Evolutionary conservation across 164 flowering plant species (phyloP).

Genomic region (Magnolia sinica): DNA sequence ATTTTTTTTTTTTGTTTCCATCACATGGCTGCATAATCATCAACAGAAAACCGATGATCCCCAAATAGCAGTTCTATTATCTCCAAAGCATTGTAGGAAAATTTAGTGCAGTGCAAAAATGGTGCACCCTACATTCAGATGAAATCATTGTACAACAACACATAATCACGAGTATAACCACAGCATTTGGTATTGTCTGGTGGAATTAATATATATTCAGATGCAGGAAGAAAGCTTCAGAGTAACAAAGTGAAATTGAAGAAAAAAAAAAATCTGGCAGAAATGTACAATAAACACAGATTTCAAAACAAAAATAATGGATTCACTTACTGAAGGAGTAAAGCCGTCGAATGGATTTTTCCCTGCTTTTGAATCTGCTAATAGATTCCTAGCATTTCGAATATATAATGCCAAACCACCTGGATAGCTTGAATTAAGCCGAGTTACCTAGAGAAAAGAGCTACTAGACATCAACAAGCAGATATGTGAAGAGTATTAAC

Average conservation of each 20-base stretch:
- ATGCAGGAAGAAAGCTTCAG: not conserved
- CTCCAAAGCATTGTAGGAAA: not conserved
- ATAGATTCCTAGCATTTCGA: slow-evolving; percentile 70
- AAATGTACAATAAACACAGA: not conserved
- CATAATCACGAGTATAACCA: not conserved
- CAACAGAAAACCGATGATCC: too few relatives aligned
- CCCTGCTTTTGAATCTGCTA: slow-evolving; percentile 90
- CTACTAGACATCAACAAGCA: slow-evolving; percentile 5
- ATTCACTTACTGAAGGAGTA: slow-evolving; percentile 80
- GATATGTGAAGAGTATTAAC: not conserved
- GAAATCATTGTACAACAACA: not conserved
- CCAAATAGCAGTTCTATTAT: too few relatives aligned
- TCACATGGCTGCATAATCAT: too few relatives aligned
- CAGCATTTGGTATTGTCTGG: not conserved
- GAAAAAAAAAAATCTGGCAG: not conserved
- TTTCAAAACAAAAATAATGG: not conserved
- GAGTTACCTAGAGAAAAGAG: slow-evolving; percentile 43
- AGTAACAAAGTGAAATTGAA: slow-evolving; percentile 6
- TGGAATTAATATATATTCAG: slow-evolving; percentile 1
- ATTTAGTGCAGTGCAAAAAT: not conserved
- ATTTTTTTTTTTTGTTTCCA: too few relatives aligned
- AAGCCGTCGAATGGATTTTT: slow-evolving; percentile 95
- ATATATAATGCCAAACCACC: slow-evolving; percentile 81
- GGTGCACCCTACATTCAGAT: too few relatives aligned
- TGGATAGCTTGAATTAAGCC: slow-evolving; percentile 78